Evolutionary conservation across 73 alveolate species (phyloP), one percentile per base, ranked within the genome.

Genomic region (Breviolum minutum): DNA sequence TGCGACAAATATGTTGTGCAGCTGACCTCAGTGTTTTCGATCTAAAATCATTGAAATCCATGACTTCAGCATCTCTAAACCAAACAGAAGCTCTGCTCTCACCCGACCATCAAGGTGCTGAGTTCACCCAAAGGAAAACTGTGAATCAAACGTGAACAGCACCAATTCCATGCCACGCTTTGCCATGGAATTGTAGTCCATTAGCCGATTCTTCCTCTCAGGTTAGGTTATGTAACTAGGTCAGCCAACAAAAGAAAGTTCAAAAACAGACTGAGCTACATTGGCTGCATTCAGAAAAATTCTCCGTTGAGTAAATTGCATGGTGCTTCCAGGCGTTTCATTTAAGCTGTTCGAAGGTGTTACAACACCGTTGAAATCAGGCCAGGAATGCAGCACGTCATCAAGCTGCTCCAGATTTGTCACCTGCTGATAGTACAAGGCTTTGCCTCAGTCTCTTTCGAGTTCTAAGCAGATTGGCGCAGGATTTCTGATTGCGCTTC

Each of bases 1-100:
- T 99, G 99, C 99, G 99, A 86, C 99, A 99, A 54, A 99, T 99
- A 94, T 99, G 99, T 99, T 99, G 99, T 99, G 99, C 99, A 76
- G 99, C 99, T 63, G 99, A 74, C 88, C 88, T 71, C 61, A 60
- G 64, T 12, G 27, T 63, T 12, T 24, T 63, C 87, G 5, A 80
- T 48, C 24, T 8, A 79, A 40, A 32, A 9, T 30, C 16, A 70
- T 70, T 26, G 30, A 13, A 17, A 8, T 13, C 81, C 10, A 19
- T 73, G 26, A 30, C 87, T 40, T 40, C 54, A 40, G 54, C 5
- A 40, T 40, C 54, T 40, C 54, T 40, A 40, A 40, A 40, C 54
- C 54, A 40, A 40, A 40, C 54, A 40, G 54, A 40, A 40, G 54
- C 54, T 40, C 0, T 40, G 54, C 54, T 40, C 54, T 40, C 54